Percentiles rank a stretch among this genome's conserved stretches.
These are phyloP conservation scores for Fusarium solani-melongenae DNA, from an alignment of 2,329 filamentous ascomycete species.

Conservation along the genomic window DNA sequence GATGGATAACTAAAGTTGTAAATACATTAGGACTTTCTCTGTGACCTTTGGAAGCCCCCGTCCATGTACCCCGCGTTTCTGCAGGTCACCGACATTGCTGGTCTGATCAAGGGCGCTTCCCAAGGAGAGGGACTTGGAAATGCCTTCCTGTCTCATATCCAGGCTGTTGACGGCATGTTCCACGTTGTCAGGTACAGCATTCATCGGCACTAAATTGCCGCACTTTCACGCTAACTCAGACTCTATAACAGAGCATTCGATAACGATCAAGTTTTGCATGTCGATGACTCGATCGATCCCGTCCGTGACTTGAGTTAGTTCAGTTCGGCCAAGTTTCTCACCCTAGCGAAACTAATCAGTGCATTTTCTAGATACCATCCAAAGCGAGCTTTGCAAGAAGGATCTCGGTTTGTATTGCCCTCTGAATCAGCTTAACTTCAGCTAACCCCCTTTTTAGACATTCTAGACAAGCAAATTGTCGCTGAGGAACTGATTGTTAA, in stretches of 20 bases:
- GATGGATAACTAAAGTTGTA: constrained; percentile 6
- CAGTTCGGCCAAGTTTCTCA: neutral
- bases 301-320: constrained; percentile 54
- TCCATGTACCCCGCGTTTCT: constrained; percentile 58
- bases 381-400: constrained; percentile 50
- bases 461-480: constrained; percentile 52
- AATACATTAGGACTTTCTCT: constrained; percentile 54
- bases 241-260: constrained; percentile 52
- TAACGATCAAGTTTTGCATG: constrained; percentile 57
- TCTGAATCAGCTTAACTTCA: fast-evolving
- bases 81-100: constrained; percentile 59
- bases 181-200: constrained; percentile 54
- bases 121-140: constrained; percentile 58
- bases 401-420: constrained; percentile 43
- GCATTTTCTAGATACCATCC: constrained; percentile 35
- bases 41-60: constrained; percentile 58
- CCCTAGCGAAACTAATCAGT: constrained; percentile 1
- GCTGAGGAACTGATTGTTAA: constrained; percentile 54
- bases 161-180: constrained; percentile 59
- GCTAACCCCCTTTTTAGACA: constrained; percentile 44
- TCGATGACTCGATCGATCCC: constrained; percentile 59
- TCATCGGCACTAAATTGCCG: neutral
- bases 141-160: constrained; percentile 58
- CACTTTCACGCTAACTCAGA: constrained; percentile 6
- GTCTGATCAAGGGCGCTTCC: constrained; percentile 57